These are phyloP conservation scores for Monosporascus ibericus DNA, from an alignment of 2,329 filamentous ascomycete species.

Conservation along the genomic window DNA sequence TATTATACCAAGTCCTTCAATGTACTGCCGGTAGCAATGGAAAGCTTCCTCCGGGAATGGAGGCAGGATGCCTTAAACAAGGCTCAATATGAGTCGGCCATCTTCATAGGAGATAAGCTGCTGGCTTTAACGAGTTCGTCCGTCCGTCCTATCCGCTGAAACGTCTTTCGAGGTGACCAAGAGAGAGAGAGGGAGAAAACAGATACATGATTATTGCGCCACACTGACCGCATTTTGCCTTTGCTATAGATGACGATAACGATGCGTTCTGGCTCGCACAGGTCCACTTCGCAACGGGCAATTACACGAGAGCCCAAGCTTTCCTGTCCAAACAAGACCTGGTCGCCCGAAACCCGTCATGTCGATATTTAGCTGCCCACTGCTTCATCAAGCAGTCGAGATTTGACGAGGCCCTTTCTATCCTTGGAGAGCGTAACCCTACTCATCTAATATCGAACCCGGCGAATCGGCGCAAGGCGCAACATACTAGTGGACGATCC, in stretches of 20 bases:
- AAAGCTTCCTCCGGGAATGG: conserved; percentile 90
- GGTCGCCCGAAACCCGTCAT: conserved; percentile 73
- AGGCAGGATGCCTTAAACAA: conserved; percentile 92
- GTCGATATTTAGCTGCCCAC: conserved; percentile 87
- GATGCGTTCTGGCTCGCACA: conserved; percentile 98
- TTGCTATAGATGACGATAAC: conserved; percentile 69
- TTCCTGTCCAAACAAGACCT: conserved; percentile 82
- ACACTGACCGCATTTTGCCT: not conserved
- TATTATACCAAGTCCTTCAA: not conserved
- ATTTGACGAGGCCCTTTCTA: conserved; percentile 78
- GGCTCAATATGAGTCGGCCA: conserved; percentile 92
- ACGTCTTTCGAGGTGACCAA: not conserved
- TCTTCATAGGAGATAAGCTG: conserved; percentile 96
- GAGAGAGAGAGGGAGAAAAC: too few species aligned
- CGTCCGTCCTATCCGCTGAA: conserved; percentile 3
- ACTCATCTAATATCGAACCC: conserved; percentile 71
- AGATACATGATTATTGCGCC: conserved; percentile 4
- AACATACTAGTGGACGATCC: conserved; percentile 43
- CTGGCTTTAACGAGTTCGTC: conserved; percentile 81
- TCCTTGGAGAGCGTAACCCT: conserved; percentile 92
- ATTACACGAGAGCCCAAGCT: conserved; percentile 85
- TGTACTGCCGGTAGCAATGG: conserved; percentile 51
- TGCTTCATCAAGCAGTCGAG: conserved; percentile 89
- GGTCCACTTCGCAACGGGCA: conserved; percentile 90
- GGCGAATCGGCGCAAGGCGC: conserved; percentile 62